Base-by-base conservation (phyloP, 2,329 filamentous ascomycete genomes). In the Phialophora expanda region DNA sequence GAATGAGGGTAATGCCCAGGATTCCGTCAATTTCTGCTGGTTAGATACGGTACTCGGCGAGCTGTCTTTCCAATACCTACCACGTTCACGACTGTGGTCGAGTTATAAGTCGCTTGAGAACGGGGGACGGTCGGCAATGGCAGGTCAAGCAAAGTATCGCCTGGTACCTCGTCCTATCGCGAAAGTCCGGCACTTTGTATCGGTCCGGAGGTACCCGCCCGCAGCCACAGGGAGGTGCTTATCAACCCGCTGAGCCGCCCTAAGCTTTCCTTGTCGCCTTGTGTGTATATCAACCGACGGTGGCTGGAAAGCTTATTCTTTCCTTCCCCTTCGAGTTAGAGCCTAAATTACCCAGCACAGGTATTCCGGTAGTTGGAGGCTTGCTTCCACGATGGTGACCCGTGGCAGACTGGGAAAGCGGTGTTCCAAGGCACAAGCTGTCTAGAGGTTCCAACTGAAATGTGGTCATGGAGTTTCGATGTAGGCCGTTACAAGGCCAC, bases 141-240 rank as follows among this genome's bases (percentile, higher is more conserved):
- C 26, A 17, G 24, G 20, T 26, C 28, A 54, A n/a, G 51, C 8
- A 51, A 24, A 6, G 12, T 20, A 51, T 12, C 3, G 20, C 24
- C 24, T 51, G 3, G 24, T 24, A 5, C 24, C 14, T 17, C 2
- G 20, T 7, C 20, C 17, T 48, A 17, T 22, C 46, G 17, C 8
- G 46, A 24, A 26, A 8, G n/a, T 20, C 20, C 46, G 46, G 46
- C 46, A 24, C 46, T 24, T 24, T 24, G 46, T 14, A 26, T 24
- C 46, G 9, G 12, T 50, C 11, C 51, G 51, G 51, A 54, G 51
- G 51, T 54, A 32, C 26, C 51, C 46, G 46, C 46, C 26, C 46
- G 46, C 46, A 50, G 20, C 3, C 46, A 50, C 9, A 4, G 3
- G 2, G 3, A 8, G n/a, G 20, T 9, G 46, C 46, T 22, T 50